A percentile compares a stretch with the other conserved stretches of the same genome.
phyloP scores from a whole-genome alignment of 768 basidiomycete genomes.

The Leccinum obscurum region DNA sequence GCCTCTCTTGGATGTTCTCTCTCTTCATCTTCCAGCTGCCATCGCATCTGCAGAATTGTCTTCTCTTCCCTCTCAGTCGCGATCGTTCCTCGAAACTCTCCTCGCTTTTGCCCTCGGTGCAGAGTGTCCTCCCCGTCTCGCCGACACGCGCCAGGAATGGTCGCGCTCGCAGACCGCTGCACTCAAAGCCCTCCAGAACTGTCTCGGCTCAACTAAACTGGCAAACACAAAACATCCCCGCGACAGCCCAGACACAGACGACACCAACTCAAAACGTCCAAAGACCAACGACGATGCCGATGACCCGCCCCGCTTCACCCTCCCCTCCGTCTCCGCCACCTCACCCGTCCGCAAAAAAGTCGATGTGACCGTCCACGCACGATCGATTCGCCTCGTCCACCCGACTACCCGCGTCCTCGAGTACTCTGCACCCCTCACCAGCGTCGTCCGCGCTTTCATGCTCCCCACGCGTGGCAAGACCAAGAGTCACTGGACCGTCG shows the following conservation, averaged over 20 bases:
- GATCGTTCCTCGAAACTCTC: constrained; percentile 23
- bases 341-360: constrained; percentile 78
- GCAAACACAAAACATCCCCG: constrained; percentile 24
- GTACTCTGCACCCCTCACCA: constrained; percentile 48
- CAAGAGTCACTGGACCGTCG: constrained; percentile 71
- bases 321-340: constrained; percentile 66
- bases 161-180: constrained; percentile 21
- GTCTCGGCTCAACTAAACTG: constrained; percentile 1
- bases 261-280: constrained; percentile 15
- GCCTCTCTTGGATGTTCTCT: constrained; percentile 27
- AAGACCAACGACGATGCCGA: constrained; percentile 28
- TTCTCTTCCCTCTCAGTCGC: background rate
- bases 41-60: constrained; percentile 11
- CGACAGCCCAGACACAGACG: constrained; percentile 18
- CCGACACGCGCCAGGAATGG: constrained; percentile 25
- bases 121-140: constrained; percentile 22
- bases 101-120: constrained; percentile 33
- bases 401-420: constrained; percentile 50
- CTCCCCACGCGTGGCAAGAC: constrained; percentile 73
- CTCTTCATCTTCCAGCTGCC: constrained; percentile 19
- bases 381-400: constrained; percentile 53
- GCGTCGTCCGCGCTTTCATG: constrained; percentile 62
- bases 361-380: constrained; percentile 56
- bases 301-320: constrained; percentile 52
- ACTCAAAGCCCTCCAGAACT: constrained; percentile 22